Base-by-base conservation (phyloP, 1,139 yeast genomes). In the Yamadazyma diddensiae region DNA sequence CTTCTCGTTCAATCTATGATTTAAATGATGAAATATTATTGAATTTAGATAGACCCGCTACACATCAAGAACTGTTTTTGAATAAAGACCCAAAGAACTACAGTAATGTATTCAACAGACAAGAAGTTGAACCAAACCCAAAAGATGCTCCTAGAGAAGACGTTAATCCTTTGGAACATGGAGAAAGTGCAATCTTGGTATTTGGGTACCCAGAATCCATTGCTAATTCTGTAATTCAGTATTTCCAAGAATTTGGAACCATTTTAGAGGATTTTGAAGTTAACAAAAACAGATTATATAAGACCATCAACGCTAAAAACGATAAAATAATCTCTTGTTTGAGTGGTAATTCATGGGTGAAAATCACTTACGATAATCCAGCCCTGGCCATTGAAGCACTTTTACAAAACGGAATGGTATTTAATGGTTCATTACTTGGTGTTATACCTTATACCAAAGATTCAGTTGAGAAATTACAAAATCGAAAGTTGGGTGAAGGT, bases 261-360 rank as follows among this genome's bases (percentile, higher is more conserved):
- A 77, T 92, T 27, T 58, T 85, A 45, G 97, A 88, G 49, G 84
- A 85, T 46, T 79, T 86, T 40, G 81, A 79, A 45, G 52, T 52
- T 6, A 53, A 50, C 20, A 56, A 39, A 62, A 63, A 42, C n/a
- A 38, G 37, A 19, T 28, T 33, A 17, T 29, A 32, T 21, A 18
- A 19, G 11, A 28, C 39, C 13, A 31, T 34, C 14, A 41, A 39
- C 17, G 31, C 35, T 13, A 42, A 45, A 24, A 21, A 38, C 13
- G 42, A 42, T 6, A 46, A 47, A 24, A 46, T 57, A n/a, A 51
- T 59, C 30, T 94, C 95, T 1, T 80, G 88, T 11, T 83, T 79
- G 53, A 74, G 92, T 9, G 97, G 97, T 1, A 74, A 77, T 27
- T 82, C 87, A 29, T 92, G 97, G 97, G 79, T 88, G 15, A 85